Evolutionary conservation across 345 rosid genomes (phyloP).

Genomic region (Salix viminalis): DNA sequence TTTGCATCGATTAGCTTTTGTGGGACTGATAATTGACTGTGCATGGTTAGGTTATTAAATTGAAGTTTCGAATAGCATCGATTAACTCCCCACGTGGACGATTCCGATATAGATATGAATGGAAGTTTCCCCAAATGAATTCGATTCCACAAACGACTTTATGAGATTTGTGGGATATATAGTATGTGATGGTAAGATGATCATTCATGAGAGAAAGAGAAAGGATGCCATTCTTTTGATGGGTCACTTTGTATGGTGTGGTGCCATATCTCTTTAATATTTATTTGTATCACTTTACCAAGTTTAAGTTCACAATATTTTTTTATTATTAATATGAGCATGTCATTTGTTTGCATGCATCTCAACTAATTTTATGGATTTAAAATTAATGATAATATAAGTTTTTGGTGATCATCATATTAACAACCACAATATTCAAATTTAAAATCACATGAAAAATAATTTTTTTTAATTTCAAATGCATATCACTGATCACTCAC

Average conservation of each 20-base stretch:
- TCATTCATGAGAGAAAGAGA: too few species aligned
- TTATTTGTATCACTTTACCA: not conserved
- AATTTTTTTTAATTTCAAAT: too few species aligned
- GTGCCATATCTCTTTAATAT: not conserved
- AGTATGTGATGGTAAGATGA: not conserved
- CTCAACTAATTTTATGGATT: too few species aligned
- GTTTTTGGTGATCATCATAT: fast-evolving
- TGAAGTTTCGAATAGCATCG: not conserved
- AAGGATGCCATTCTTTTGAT: too few species aligned
- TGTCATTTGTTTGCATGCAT: too few species aligned
- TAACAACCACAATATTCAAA: too few species aligned
- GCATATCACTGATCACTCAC: too few species aligned
- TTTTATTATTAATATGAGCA: fast-evolving
- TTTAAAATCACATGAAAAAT: too few species aligned
- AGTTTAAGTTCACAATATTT: too few species aligned
- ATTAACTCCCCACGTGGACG: too few species aligned
- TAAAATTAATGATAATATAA: too few species aligned
- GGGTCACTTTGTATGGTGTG: too few species aligned
- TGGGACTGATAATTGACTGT: not conserved
- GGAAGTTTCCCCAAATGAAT: not conserved
- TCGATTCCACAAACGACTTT: not conserved
- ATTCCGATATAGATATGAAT: not conserved
- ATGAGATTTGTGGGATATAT: not conserved
- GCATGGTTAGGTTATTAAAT: not conserved
- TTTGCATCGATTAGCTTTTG: not conserved